A percentile compares a stretch with the other conserved stretches of the same genome.
Evolutionary conservation across 805 yeast species (phyloP).

Genomic region (Tetrapisispora phaffii): DNA sequence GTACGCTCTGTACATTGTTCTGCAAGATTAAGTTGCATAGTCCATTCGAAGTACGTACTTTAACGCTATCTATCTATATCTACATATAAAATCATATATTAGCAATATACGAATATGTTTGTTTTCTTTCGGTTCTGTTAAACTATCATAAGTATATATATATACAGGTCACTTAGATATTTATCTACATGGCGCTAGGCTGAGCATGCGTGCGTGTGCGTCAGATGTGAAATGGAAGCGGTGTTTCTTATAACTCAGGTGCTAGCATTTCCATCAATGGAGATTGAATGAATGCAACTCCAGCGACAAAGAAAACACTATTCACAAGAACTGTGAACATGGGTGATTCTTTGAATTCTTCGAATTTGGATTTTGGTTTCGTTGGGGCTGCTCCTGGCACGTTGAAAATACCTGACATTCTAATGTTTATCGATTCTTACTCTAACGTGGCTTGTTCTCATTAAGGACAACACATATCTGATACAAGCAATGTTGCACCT

Average conservation of each 20-base stretch:
- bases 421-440: no score
- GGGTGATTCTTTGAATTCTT: conserved; percentile 53
- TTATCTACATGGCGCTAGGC: no score
- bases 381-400: conserved; percentile 17
- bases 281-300: conserved; percentile 68
- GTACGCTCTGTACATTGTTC: conserved; percentile 60
- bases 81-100: background rate
- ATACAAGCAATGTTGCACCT: background rate
- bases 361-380: conserved; percentile 28
- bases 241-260: conserved; percentile 46
- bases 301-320: conserved; percentile 56
- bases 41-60: no score
- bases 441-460: background rate
- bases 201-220: background rate
- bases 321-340: conserved; percentile 55
- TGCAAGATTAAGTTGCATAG: conserved; percentile 12
- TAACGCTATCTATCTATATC: no score
- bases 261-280: conserved; percentile 74
- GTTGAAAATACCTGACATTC: conserved; percentile 19
- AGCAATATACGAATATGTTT: background rate
- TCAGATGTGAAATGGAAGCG: no score
- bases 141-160: conserved; percentile 2
- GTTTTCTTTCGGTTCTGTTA: background rate
- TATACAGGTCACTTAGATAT: background rate
- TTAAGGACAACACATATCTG: background rate